Percentiles rank a stretch among this genome's conserved stretches.
Evolutionary conservation across 1,284 basidiomycete genomes (phyloP).

Genomic region (Moniliella sp.): DNA sequence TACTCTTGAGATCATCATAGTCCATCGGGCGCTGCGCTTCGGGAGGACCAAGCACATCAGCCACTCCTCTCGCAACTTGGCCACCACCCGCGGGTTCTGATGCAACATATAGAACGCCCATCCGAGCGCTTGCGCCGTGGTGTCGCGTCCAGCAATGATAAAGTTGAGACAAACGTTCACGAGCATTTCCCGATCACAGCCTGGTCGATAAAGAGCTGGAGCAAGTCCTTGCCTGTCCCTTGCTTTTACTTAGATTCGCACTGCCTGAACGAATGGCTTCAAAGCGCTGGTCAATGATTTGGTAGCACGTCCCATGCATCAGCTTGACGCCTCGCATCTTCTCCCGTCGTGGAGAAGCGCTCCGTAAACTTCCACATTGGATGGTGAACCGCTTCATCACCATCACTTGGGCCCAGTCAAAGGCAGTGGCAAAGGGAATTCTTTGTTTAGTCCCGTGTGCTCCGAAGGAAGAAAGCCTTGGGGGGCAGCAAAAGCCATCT

Average conservation of each 20-base stretch:
- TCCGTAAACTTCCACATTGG: constrained; percentile 14
- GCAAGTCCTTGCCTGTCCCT: constrained; percentile 24
- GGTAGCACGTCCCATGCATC: constrained; percentile 9
- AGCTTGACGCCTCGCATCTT: constrained; percentile 5
- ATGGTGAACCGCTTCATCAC: constrained; percentile 16
- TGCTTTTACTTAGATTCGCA: no score
- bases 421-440: constrained; percentile 25
- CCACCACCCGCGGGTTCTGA: constrained; percentile 7
- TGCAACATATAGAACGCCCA: constrained; percentile 19
- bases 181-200: constrained; percentile 19
- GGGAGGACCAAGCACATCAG: constrained; percentile 7
- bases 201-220: constrained; percentile 38
- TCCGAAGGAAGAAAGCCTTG: constrained; percentile 9
- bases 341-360: constrained; percentile 6
- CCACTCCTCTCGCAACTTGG: constrained; percentile 8
- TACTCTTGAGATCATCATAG: constrained; percentile 12
- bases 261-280: constrained; percentile 4
- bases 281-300: constrained; percentile 13
- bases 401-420: constrained; percentile 26
- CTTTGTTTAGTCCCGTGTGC: constrained; percentile 11
- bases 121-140: constrained; percentile 15
- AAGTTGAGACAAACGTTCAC: constrained; percentile 21
- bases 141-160: constrained; percentile 17
- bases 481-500: constrained; percentile 4
- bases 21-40: constrained; percentile 5